These are phyloP conservation scores for Suillus placidus DNA, from an alignment of 768 basidiomycete species.

Conservation along the genomic window DNA sequence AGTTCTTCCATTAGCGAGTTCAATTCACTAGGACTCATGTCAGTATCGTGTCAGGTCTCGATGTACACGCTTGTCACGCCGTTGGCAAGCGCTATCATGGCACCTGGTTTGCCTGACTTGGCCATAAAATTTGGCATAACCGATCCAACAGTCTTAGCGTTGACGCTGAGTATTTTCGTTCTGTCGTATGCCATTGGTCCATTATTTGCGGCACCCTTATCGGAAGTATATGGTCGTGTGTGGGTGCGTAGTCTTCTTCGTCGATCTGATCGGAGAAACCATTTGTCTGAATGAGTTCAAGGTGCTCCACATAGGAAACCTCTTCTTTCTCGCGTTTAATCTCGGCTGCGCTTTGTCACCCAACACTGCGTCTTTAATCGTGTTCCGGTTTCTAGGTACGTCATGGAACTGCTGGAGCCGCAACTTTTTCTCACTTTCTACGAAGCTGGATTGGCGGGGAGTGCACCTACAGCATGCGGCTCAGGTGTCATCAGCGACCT, in stretches of 20 bases:
- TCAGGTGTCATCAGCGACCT: neutral
- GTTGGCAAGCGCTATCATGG: neutral
- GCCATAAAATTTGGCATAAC: neutral
- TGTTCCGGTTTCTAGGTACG: neutral
- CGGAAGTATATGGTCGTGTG: neutral
- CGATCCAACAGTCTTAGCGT: neutral
- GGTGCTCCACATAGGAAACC: conserved; percentile 1
- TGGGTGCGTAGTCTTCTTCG: neutral
- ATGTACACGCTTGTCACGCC: neutral
- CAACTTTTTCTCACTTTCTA: neutral
- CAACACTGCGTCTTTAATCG: neutral
- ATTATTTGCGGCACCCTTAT: neutral
- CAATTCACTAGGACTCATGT: neutral
- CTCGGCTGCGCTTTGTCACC: neutral
- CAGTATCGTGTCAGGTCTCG: neutral
- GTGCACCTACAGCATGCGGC: neutral
- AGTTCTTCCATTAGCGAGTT: neutral
- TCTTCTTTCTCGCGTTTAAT: neutral
- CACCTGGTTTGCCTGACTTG: neutral
- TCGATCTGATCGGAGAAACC: neutral
- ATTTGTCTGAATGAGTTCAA: neutral
- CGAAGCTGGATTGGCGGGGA: neutral
- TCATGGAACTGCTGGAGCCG: neutral
- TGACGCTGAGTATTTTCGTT: neutral
- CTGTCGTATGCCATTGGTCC: neutral